These are phyloP conservation scores for Colletotrichum australisinense DNA, from an alignment of 2,329 filamentous ascomycete species.

Conservation along the genomic window DNA sequence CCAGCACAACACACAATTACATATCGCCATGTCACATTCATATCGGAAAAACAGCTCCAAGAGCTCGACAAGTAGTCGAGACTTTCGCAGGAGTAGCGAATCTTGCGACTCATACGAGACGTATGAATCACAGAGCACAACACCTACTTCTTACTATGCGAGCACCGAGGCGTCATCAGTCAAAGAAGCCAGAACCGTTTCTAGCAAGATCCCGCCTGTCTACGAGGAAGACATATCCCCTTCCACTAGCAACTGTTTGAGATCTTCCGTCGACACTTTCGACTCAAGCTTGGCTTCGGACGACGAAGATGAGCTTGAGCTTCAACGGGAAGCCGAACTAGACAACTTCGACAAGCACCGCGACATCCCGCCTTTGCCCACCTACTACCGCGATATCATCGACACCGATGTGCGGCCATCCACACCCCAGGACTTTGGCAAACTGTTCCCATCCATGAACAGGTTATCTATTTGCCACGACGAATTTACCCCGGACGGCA, in stretches of 20 bases:
- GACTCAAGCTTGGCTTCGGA: slow-evolving; percentile 77
- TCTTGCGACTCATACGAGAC: slow-evolving; percentile 55
- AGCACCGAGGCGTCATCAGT: slow-evolving; percentile 51
- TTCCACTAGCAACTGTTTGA: slow-evolving; percentile 56
- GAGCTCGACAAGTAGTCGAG: slow-evolving; percentile 51
- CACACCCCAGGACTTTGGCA: slow-evolving; percentile 83
- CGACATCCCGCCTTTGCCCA: slow-evolving; percentile 64
- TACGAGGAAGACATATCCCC: slow-evolving; percentile 51
- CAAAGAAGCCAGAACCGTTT: slow-evolving; percentile 40
- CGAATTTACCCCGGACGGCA: slow-evolving; percentile 88
- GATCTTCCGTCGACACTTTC: slow-evolving; percentile 81
- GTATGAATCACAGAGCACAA: slow-evolving; percentile 59
- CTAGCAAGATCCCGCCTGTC: slow-evolving; percentile 37
- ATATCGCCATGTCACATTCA: slow-evolving; percentile 46
- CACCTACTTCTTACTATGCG: slow-evolving; percentile 57
- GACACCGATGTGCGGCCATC: slow-evolving; percentile 78
- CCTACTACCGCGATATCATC: slow-evolving; percentile 71
- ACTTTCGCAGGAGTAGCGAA: slow-evolving; percentile 56
- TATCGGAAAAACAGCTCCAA: slow-evolving; percentile 49
- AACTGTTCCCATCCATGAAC: slow-evolving; percentile 87
- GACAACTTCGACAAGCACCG: slow-evolving; percentile 44
- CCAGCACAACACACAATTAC: not conserved
- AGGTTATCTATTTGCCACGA: slow-evolving; percentile 88
- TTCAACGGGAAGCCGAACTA: slow-evolving; percentile 48
- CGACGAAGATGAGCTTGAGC: slow-evolving; percentile 57